Evolutionary conservation across 495 filamentous ascomycete genomes (phyloP).

Genomic region (Xylaria cubensis): DNA sequence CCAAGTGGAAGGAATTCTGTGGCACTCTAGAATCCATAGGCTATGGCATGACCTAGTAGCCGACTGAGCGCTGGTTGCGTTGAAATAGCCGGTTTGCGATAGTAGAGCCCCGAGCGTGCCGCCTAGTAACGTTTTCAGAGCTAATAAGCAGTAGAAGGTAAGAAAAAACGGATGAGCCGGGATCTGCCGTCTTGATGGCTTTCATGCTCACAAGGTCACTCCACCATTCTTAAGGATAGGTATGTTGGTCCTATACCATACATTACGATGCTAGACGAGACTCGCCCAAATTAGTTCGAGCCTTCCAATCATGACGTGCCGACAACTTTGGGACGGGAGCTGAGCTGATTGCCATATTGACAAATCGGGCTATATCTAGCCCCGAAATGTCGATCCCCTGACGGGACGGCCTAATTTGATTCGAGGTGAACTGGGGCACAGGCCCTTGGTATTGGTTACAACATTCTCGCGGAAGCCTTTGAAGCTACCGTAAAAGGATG

Average conservation of each 20-base stretch:
- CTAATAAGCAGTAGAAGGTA: neutral
- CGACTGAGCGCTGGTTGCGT: neutral
- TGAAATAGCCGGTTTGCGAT: conserved; percentile 13
- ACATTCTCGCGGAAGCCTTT: neutral
- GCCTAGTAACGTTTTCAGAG: neutral
- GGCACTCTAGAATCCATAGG: conserved; percentile 14
- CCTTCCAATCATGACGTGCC: neutral
- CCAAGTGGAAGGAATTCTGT: conserved; percentile 7
- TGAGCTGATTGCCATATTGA: conserved; percentile 12
- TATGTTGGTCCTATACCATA: neutral
- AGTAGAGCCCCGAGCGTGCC: neutral
- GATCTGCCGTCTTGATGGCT: conserved; percentile 3
- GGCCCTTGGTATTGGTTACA: conserved; percentile 6
- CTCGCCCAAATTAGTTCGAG: neutral
- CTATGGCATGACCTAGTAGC: conserved; percentile 3
- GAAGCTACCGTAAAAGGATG: conserved; percentile 10
- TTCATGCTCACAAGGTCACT: neutral
- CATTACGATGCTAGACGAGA: conserved; percentile 7
- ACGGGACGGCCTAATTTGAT: neutral
- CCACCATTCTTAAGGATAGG: neutral
- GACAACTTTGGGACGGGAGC: conserved; percentile 6
- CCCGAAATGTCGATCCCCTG: conserved; percentile 14
- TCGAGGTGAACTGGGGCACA: conserved; percentile 1
- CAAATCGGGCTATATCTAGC: conserved; percentile 17
- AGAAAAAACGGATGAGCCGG: neutral